A percentile compares a stretch with the other conserved stretches of the same genome.
These are phyloP conservation scores for Trichoderma pleuroti DNA, from an alignment of 2,329 filamentous ascomycete genomes.

Conservation along the genomic window DNA sequence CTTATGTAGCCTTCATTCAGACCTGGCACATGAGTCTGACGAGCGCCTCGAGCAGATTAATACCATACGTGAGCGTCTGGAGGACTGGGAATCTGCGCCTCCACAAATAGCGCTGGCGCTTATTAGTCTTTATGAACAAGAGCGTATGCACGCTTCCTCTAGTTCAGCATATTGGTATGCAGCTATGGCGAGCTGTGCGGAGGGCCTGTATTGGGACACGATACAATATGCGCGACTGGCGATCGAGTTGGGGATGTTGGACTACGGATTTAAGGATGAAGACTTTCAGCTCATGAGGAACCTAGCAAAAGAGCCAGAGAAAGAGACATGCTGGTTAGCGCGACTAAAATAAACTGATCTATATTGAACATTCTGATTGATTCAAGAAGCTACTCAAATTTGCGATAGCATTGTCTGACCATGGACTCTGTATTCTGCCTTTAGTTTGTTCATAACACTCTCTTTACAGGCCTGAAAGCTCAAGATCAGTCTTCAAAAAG, in stretches of 20 bases:
- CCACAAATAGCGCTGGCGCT: constrained; percentile 39
- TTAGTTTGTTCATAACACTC: no score
- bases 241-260: constrained; percentile 34
- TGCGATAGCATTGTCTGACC: not conserved
- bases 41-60: constrained; percentile 36
- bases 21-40: constrained; percentile 35
- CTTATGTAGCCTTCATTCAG: constrained; percentile 32
- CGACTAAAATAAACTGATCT: not conserved
- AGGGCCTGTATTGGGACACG: constrained; percentile 39
- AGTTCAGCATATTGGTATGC: constrained; percentile 38
- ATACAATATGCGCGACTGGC: constrained; percentile 38
- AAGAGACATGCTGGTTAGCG: constrained; percentile 15
- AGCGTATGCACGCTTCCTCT: constrained; percentile 35
- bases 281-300: not conserved
- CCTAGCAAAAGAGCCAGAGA: constrained; percentile 14
- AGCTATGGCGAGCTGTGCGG: constrained; percentile 39
- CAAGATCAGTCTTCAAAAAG: no score
- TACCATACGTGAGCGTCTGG: not conserved
- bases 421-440: no score
- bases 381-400: not conserved
- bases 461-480: no score
- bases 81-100: constrained; percentile 22
- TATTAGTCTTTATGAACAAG: constrained; percentile 39
- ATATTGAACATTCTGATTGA: not conserved
- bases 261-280: constrained; percentile 7